Evolutionary conservation across 352 stramenopile species (phyloP), one percentile per base, ranked within the genome.

Genomic region (Nothophytophthora sp.): DNA sequence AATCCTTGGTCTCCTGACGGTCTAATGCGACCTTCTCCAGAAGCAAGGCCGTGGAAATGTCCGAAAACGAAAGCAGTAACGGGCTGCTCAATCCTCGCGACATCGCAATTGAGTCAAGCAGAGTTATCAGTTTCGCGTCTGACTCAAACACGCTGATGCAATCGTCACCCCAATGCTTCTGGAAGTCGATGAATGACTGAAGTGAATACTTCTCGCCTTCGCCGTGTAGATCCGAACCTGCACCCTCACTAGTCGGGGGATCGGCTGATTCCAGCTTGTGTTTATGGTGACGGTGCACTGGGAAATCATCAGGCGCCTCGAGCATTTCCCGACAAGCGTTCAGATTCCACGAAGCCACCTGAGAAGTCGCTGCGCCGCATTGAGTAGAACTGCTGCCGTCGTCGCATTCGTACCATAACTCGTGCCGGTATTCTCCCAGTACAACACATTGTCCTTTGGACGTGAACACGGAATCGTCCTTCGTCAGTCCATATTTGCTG

Each of bases 341-440:
- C 32, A 83, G 40, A 39, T 57, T 90, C 82, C 82, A 92, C 3
- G 66, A 67, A 2, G 38, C 58, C 1, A 78, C 11, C 15, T 60
- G 43, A 30, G 37, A 11, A 24, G 22, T 42, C 24, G 27, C 23
- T 7, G 30, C 38, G 1, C 45, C 33, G 5, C 48, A 63, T 13
- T 60, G 45, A 19, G 42, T 30, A 2, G 61, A 38, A 8, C 23
- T 46, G 13, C 35, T 42, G 4, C 12, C 55, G 16, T 68, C 55
- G 9, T 63, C 65, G 19, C 66, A 35, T 60, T 90, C 80, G 32
- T 86, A 90, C 77, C 77, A 92, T 27, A 92, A 59, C 24, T 83
- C 68, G 50, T 92, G 73, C 5, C 84, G 67, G 39, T 66, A 69
- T 10, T 76, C 70, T 0, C 82, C 82, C 9, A 92, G 45, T 3